A percentile compares a stretch with the other conserved stretches of the same genome.
phyloP scores from a whole-genome alignment of 768 basidiomycete species.

The Russula griseocarnosa region DNA sequence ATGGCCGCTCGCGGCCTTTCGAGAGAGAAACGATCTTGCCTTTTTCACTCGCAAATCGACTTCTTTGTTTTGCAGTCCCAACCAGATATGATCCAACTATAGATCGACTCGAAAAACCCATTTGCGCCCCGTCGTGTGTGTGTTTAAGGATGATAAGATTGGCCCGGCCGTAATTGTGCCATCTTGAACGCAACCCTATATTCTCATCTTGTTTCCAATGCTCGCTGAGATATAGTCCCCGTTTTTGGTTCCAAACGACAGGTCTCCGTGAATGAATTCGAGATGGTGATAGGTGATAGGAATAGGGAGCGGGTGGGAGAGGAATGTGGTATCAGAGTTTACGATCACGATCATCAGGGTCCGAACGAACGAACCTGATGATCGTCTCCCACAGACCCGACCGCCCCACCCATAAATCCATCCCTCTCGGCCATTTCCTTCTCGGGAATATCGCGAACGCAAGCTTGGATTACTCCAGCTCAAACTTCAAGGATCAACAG shows the following conservation, averaged over 20 bases:
- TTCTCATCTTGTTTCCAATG: neutral
- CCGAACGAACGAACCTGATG: neutral
- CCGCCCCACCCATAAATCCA: too few species aligned
- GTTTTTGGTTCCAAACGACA: neutral
- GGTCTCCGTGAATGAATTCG: slow-evolving; percentile 17
- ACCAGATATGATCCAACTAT: neutral
- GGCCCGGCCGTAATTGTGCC: slow-evolving; percentile 7
- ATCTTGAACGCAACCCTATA: slow-evolving; percentile 6
- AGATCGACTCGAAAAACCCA: neutral
- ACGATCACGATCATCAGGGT: slow-evolving; percentile 17
- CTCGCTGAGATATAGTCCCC: slow-evolving; percentile 8
- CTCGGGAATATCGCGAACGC: slow-evolving; percentile 4
- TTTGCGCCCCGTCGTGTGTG: neutral
- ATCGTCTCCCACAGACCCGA: slow-evolving; percentile 3
- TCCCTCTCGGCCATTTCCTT: too few species aligned
- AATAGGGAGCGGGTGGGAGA: neutral
- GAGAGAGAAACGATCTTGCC: neutral
- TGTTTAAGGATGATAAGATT: slow-evolving; percentile 7
- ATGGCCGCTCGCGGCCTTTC: slow-evolving; percentile 2
- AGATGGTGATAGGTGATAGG: neutral
- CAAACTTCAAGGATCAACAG: slow-evolving; percentile 7
- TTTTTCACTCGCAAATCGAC: neutral
- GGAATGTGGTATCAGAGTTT: slow-evolving; percentile 19
- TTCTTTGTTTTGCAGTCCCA: neutral
- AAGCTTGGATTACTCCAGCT: neutral